Base-by-base conservation (phyloP, 768 basidiomycete species). In the Lenzites betulinus region DNA sequence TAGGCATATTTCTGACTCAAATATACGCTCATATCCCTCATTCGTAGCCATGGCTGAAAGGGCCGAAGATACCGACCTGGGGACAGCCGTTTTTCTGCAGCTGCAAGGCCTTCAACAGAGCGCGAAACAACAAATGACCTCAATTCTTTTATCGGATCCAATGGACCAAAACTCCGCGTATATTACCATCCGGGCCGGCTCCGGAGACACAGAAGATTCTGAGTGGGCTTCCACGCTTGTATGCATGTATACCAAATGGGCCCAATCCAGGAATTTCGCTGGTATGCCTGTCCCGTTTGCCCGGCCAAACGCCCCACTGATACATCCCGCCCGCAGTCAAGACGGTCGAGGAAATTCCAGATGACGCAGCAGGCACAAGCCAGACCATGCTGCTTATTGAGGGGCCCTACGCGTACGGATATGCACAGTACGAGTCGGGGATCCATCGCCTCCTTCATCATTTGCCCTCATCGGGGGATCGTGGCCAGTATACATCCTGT, bases 241-340 rank as follows among this genome's bases (percentile, higher is more conserved):
- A 1, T 54, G 55, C 12, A 67, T 67, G 66, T 67, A 67, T 54
- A 65, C 62, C 18, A 54, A 51, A 25, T 67, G 66, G 66, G 66
- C 64, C 18, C 47, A 62, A 30, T 58, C 64, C 5, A 62, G 46
- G 22, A 52, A 60, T 20, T 65, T 54, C 33, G 56, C 51, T 1
- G 66, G 66, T 65, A 30, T 8, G 47, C 15, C 46, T 26, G 5
- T 25, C 18, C 23, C 48, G 20, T 28, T 13, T 15, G n/a, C 28
- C 23, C 13, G 7, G 15, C 8, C 8, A 25, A 13, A 20, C 22
- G 8, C 30, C 18, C 47, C 13, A 30, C 16, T 56, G 23, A 48
- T 7, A 12, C 7, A n/a, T 13, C 12, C 25, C 18, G 15, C 18
- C 23, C 30, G 12, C 43, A 67, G 66, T 67, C n/a, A 35, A 49